Conservation (phyloP, 805 yeast species). For the Candida orba region DNA sequence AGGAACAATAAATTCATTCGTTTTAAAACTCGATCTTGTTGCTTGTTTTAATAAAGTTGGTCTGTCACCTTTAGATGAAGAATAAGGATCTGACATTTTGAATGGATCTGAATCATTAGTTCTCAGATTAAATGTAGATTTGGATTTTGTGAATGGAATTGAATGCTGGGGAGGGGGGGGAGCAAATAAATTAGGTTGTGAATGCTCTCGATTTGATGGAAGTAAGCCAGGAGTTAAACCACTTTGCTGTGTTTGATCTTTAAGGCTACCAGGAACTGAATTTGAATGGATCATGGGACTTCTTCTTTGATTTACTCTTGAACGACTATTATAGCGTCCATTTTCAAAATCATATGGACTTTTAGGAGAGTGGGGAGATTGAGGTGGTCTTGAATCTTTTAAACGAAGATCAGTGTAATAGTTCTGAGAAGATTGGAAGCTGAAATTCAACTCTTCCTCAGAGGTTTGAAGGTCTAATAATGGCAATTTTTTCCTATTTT, state of each 20-base stretch:
- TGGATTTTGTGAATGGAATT: slow-evolving; percentile 16
- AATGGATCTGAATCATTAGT: slow-evolving; percentile 3
- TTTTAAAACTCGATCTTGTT: slow-evolving; percentile 5
- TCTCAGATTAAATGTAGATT: slow-evolving; percentile 16
- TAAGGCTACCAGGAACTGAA: slow-evolving; percentile 18
- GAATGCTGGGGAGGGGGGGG: slow-evolving; percentile 22
- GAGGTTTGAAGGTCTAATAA: neutral
- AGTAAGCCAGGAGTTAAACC: neutral
- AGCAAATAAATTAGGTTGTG: slow-evolving; percentile 9
- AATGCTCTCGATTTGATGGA: neutral
- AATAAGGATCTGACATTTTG: slow-evolving; percentile 12
- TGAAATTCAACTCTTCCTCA: slow-evolving; percentile 21
- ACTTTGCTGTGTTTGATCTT: slow-evolving; percentile 2
- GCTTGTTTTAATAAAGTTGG: slow-evolving; percentile 9
- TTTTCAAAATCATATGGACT: slow-evolving; percentile 2
- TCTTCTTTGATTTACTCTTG: neutral
- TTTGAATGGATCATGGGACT: slow-evolving; percentile 17
- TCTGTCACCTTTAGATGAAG: slow-evolving; percentile 3
- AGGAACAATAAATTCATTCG: slow-evolving; percentile 22
- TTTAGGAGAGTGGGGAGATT: neutral
- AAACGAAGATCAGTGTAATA: slow-evolving; percentile 12
- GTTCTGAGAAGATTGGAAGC: slow-evolving; percentile 21
- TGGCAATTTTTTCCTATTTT: too few species aligned
- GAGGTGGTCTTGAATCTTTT: neutral
- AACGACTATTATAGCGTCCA: neutral